A percentile compares a stretch with the other conserved stretches of the same genome.
These are phyloP conservation scores for Hymenoscyphus infarciens DNA, from an alignment of 2,329 filamentous ascomycete genomes.

Conservation along the genomic window DNA sequence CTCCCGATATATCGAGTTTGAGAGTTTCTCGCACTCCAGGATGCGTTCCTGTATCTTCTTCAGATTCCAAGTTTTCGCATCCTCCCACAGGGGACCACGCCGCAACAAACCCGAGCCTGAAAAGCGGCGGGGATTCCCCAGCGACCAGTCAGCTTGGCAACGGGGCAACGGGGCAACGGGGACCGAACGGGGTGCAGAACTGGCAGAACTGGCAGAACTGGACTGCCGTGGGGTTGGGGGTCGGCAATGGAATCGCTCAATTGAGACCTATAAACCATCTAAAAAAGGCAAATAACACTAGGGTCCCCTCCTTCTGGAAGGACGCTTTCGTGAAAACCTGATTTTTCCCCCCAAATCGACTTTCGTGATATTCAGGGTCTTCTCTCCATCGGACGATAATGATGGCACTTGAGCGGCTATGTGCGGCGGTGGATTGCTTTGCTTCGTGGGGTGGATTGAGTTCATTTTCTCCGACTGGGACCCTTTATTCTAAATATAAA, in stretches of 20 bases:
- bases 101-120: neutral
- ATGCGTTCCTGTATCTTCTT: neutral
- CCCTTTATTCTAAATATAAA: neutral
- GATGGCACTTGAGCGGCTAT: neutral
- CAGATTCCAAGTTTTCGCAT: conserved; percentile 4
- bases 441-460: neutral
- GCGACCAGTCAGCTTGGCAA: neutral
- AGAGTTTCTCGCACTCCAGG: neutral
- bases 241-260: neutral
- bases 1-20: neutral
- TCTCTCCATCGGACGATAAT: neutral
- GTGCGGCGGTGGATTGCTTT: neutral
- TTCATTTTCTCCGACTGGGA: neutral
- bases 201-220: too few relatives aligned
- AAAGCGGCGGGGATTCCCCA: neutral
- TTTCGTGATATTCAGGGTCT: neutral
- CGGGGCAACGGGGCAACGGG: neutral
- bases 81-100: neutral
- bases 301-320: neutral
- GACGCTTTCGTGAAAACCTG: neutral
- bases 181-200: too few relatives aligned
- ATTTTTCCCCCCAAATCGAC: neutral
- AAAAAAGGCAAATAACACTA: neutral
- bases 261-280: neutral
- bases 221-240: neutral